These are phyloP conservation scores for Sistotremastrum suecicum DNA, from an alignment of 768 basidiomycete species.

Conservation along the genomic window DNA sequence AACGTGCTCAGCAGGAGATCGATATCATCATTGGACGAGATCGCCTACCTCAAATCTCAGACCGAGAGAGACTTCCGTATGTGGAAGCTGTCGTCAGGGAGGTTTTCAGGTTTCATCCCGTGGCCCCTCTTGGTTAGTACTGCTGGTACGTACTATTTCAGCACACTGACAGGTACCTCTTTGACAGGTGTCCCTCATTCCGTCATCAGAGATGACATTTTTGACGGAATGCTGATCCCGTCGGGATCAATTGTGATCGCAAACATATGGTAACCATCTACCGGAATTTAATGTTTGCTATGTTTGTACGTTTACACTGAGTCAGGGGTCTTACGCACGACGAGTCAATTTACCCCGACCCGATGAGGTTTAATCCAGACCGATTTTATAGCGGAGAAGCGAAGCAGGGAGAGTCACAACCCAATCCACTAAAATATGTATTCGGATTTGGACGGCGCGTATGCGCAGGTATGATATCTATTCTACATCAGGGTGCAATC, in stretches of 20 bases:
- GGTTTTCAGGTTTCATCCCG: constrained; percentile 14
- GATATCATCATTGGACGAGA: constrained; percentile 13
- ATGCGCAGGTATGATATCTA: constrained; percentile 1
- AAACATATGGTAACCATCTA: constrained; percentile 10
- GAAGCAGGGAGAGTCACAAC: background rate
- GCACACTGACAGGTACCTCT: background rate
- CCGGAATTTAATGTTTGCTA: background rate
- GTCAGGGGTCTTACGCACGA: constrained; percentile 18
- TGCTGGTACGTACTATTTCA: background rate
- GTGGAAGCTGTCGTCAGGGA: constrained; percentile 15
- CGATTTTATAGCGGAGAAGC: constrained; percentile 11
- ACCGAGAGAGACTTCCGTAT: constrained; percentile 11
- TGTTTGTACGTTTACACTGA: background rate
- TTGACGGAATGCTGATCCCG: constrained; percentile 21
- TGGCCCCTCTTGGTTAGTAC: constrained; percentile 9
- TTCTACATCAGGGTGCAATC: background rate
- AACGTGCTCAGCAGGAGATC: constrained; percentile 14
- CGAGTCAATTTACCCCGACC: constrained; percentile 16
- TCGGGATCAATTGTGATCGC: constrained; percentile 15
- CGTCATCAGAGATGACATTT: constrained; percentile 17
- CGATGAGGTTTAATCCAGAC: constrained; percentile 20
- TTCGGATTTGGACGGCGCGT: background rate
- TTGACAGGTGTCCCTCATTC: constrained; percentile 10
- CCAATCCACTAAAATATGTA: background rate
- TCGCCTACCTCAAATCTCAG: constrained; percentile 12